Conservation (phyloP, 1,139 yeast genomes). For the Candida pseudoviswanathii region DNA sequence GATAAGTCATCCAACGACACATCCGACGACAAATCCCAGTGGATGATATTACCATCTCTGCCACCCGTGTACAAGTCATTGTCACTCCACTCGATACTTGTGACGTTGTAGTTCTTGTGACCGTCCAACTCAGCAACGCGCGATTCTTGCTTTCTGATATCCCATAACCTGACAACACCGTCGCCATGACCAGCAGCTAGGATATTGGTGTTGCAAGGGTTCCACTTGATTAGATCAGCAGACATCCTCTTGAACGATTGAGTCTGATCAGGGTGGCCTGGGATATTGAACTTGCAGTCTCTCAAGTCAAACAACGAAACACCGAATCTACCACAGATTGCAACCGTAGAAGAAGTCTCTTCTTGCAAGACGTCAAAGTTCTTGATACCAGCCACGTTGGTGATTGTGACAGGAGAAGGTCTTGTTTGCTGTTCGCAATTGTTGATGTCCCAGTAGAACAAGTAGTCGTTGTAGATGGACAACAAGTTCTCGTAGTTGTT, state of each 20-base stretch:
- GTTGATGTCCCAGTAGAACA: conserved; percentile 74
- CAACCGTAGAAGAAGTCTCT: conserved; percentile 38
- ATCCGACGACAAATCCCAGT: conserved; percentile 63
- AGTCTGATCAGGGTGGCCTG: conserved; percentile 20
- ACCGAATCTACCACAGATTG: conserved; percentile 71
- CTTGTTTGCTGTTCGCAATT: conserved; percentile 47
- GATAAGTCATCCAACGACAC: conserved; percentile 22
- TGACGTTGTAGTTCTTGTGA: conserved; percentile 51
- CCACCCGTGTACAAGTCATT: conserved; percentile 67
- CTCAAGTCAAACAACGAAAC: conserved; percentile 70
- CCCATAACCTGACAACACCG: conserved; percentile 70
- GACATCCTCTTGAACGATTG: conserved; percentile 20
- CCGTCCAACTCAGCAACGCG: conserved; percentile 53
- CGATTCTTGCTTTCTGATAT: conserved; percentile 62
- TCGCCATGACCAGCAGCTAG: conserved; percentile 70
- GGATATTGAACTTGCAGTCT: conserved; percentile 39
- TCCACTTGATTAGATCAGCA: conserved; percentile 60
- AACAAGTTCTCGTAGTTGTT: conserved; percentile 33
- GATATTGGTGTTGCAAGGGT: conserved; percentile 57
- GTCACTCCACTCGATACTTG: conserved; percentile 64
- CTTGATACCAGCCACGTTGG: conserved; percentile 51
- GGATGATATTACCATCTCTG: conserved; percentile 69
- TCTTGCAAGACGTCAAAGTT: conserved; percentile 54
- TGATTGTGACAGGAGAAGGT: conserved; percentile 53
- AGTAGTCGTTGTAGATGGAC: conserved; percentile 60